Conservation (phyloP, 768 basidiomycete genomes). For the Tephrocybe sp. region DNA sequence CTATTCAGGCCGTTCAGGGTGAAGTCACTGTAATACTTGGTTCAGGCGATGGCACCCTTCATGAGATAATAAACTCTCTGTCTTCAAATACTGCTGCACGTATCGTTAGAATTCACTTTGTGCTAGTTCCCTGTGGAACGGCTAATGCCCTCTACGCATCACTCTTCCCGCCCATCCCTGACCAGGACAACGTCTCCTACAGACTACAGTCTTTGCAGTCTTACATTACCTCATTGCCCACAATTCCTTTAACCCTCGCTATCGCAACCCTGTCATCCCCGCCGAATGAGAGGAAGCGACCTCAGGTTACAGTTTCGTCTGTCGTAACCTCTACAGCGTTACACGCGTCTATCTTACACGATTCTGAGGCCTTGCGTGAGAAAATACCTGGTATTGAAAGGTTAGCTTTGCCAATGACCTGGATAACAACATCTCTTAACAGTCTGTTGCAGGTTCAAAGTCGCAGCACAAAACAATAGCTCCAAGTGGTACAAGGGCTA, state of each 20-base stretch:
- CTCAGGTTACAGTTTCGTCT: slow-evolving; percentile 42
- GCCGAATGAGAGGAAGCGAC: slow-evolving; percentile 19
- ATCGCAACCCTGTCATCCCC: slow-evolving; percentile 42
- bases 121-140: slow-evolving; percentile 76
- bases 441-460: slow-evolving; percentile 60
- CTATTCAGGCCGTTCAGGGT: slow-evolving; percentile 31
- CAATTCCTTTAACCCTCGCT: slow-evolving; percentile 50
- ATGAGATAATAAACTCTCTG: slow-evolving; percentile 78
- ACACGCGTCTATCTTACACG: slow-evolving; percentile 81
- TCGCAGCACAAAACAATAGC: slow-evolving; percentile 77
- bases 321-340: slow-evolving; percentile 87
- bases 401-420: slow-evolving; percentile 17
- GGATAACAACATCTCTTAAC: background rate
- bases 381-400: slow-evolving; percentile 71
- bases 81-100: slow-evolving; percentile 20
- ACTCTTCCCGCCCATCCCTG: slow-evolving; percentile 54
- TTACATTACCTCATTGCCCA: slow-evolving; percentile 36
- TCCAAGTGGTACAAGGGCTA: slow-evolving; percentile 64
- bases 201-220: slow-evolving; percentile 55
- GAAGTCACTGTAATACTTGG: slow-evolving; percentile 53
- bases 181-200: slow-evolving; percentile 29
- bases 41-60: slow-evolving; percentile 91
- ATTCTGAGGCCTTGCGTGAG: slow-evolving; percentile 73
- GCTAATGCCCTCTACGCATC: slow-evolving; percentile 89
- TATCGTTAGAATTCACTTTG: slow-evolving; percentile 36